These are phyloP conservation scores for Trametes sp. DNA, from an alignment of 1,284 basidiomycete genomes.

Conservation along the genomic window DNA sequence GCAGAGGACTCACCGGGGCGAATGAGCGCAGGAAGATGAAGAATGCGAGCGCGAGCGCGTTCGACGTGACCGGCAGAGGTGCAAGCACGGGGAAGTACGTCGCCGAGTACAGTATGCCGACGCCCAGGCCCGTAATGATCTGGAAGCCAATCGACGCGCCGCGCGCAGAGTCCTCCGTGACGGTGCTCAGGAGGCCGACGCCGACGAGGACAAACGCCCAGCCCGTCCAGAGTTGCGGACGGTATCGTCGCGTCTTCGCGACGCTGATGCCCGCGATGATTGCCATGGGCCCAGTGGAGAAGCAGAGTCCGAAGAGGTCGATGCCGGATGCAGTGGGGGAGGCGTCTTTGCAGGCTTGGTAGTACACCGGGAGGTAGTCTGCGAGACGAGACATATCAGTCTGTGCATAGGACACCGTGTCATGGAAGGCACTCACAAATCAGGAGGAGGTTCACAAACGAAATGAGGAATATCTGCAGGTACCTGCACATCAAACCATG, in stretches of 20 bases:
- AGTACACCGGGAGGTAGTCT: constrained; percentile 47
- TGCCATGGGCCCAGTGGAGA: constrained; percentile 41
- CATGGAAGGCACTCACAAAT: constrained; percentile 15
- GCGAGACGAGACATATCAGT: background rate
- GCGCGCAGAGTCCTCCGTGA: constrained; percentile 34
- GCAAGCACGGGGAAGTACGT: constrained; percentile 44
- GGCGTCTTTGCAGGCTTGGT: constrained; percentile 54
- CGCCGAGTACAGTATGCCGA: constrained; percentile 22
- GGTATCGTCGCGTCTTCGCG: constrained; percentile 12
- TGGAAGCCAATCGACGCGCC: constrained; percentile 43
- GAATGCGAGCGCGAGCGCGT: constrained; percentile 47
- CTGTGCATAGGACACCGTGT: background rate
- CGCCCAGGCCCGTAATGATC: constrained; percentile 12
- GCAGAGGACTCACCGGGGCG: constrained; percentile 29
- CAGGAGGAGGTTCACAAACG: constrained; percentile 25
- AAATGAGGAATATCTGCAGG: constrained; percentile 24
- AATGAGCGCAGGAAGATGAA: constrained; percentile 46
- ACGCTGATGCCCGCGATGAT: constrained; percentile 46
- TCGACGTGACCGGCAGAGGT: constrained; percentile 43
- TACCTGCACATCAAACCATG: constrained; percentile 22
- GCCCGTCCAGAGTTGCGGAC: constrained; percentile 31
- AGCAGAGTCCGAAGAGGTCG: constrained; percentile 1
- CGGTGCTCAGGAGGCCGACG: constrained; percentile 37
- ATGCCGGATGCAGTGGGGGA: constrained; percentile 50
- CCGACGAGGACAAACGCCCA: constrained; percentile 42